A percentile compares a stretch with the other conserved stretches of the same genome.
phyloP scores from a whole-genome alignment of 768 basidiomycete genomes.

The Amanita inopinata region DNA sequence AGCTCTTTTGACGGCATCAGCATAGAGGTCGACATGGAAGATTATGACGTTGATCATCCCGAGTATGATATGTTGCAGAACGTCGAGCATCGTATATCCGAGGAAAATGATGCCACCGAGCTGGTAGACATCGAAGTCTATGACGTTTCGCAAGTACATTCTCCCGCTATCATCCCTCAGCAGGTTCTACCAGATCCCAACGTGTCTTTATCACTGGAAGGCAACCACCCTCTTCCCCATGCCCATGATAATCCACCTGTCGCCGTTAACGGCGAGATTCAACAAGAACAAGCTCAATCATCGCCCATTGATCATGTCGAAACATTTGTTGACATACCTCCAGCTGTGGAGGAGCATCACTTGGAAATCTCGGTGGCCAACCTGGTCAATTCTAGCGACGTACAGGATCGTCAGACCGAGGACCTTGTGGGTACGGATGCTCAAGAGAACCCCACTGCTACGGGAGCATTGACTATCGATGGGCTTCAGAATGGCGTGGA shows the following conservation, averaged over 20 bases:
- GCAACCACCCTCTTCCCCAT: background rate
- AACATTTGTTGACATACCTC: no score
- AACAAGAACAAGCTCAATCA: background rate
- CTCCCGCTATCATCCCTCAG: conserved; percentile 12
- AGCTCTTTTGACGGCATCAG: conserved; percentile 22
- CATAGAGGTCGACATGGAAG: conserved; percentile 63
- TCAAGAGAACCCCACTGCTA: no score
- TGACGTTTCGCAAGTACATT: conserved; percentile 27
- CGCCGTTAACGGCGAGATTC: background rate
- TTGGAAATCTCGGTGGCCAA: background rate
- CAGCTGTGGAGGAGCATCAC: background rate
- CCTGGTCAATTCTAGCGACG: background rate
- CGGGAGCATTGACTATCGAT: no score
- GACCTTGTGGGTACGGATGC: background rate
- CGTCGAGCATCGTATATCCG: conserved; percentile 15
- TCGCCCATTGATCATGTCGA: background rate
- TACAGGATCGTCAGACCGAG: background rate
- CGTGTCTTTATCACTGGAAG: background rate
- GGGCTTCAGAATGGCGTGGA: background rate
- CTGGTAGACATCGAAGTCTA: conserved; percentile 40
- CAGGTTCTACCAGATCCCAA: background rate
- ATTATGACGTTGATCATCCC: conserved; percentile 32
- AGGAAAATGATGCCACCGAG: conserved; percentile 20
- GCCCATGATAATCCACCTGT: background rate
- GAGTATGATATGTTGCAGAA: conserved; percentile 54